A percentile compares a stretch with the other conserved stretches of the same genome.
Conservation (phyloP, 495 filamentous ascomycete species). For the Aspergillus ellipticus region DNA sequence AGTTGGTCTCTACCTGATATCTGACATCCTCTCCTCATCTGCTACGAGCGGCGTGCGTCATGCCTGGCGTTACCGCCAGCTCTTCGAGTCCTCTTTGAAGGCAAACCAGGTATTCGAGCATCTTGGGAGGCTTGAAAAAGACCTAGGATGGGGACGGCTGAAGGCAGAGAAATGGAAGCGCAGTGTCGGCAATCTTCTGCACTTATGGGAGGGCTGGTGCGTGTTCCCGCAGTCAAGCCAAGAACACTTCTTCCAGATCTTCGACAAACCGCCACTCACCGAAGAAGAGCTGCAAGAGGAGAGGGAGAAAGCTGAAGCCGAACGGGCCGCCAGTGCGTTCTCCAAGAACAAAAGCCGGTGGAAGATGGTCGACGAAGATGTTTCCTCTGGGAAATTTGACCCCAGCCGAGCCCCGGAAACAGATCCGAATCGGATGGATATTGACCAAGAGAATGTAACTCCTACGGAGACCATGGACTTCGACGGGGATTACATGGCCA, state of each 20-base stretch:
- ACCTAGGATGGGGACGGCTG: conserved; percentile 75
- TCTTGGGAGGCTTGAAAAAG: conserved; percentile 73
- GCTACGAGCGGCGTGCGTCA: conserved; percentile 79
- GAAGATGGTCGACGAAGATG: conserved; percentile 65
- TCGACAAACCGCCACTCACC: conserved; percentile 68
- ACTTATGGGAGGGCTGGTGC: conserved; percentile 85
- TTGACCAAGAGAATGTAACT: conserved; percentile 16
- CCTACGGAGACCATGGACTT: conserved; percentile 19
- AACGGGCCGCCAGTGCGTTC: conserved; percentile 32
- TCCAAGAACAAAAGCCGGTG: conserved; percentile 58
- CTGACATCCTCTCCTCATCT: conserved; percentile 83
- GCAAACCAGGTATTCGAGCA: conserved; percentile 71
- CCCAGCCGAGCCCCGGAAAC: conserved; percentile 20
- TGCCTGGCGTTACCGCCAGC: conserved; percentile 84
- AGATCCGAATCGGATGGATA: conserved; percentile 22
- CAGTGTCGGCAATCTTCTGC: conserved; percentile 66
- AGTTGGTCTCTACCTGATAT: conserved; percentile 80
- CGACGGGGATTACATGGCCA: conserved; percentile 40
- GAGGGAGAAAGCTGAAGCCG: conserved; percentile 45
- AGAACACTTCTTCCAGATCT: conserved; percentile 66
- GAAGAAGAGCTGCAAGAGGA: conserved; percentile 47
- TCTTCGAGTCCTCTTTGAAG: conserved; percentile 75
- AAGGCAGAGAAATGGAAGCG: conserved; percentile 88
- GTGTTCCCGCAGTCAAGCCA: conserved; percentile 76
- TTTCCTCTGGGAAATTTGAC: conserved; percentile 37